Evolutionary conservation across 306 rosid genomes (phyloP).

Genomic region (Cicer chorassanicum): DNA sequence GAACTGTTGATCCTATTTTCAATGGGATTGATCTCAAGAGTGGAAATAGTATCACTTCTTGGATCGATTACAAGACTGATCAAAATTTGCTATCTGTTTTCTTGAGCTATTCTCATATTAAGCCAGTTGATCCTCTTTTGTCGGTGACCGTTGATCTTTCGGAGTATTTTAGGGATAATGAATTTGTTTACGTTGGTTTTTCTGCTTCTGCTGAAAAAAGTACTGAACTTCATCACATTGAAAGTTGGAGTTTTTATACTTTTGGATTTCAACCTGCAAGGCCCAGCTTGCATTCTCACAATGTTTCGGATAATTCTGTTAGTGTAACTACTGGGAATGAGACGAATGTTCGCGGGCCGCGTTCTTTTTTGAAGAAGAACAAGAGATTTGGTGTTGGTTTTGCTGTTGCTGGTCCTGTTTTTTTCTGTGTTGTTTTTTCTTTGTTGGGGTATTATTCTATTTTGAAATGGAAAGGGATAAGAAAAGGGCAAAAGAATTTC

Average conservation of each 20-base stretch:
- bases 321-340: conserved; percentile 24
- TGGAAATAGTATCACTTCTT: conserved; percentile 60
- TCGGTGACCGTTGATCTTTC: conserved; percentile 58
- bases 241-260: conserved; percentile 66
- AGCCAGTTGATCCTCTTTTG: conserved; percentile 58
- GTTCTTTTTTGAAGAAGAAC: background rate
- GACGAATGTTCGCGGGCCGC: background rate
- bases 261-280: conserved; percentile 52
- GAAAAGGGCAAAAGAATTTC: conserved; percentile 43
- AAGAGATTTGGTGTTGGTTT: conserved; percentile 55
- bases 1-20: conserved; percentile 54
- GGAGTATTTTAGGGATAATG: conserved; percentile 39
- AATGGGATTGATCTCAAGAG: conserved; percentile 69
- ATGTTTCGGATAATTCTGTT: conserved; percentile 66
- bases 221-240: conserved; percentile 64
- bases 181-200: conserved; percentile 56
- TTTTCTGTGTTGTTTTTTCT: conserved; percentile 49
- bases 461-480: conserved; percentile 49
- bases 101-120: conserved; percentile 55
- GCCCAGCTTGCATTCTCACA: conserved; percentile 50
- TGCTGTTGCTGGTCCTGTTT: conserved; percentile 59
- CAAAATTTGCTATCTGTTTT: conserved; percentile 51
- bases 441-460: conserved; percentile 53
- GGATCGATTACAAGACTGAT: conserved; percentile 75
- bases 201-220: conserved; percentile 71